phyloP scores from a whole-genome alignment of 2,329 filamentous ascomycete species.

The Xylariaceae sp. region DNA sequence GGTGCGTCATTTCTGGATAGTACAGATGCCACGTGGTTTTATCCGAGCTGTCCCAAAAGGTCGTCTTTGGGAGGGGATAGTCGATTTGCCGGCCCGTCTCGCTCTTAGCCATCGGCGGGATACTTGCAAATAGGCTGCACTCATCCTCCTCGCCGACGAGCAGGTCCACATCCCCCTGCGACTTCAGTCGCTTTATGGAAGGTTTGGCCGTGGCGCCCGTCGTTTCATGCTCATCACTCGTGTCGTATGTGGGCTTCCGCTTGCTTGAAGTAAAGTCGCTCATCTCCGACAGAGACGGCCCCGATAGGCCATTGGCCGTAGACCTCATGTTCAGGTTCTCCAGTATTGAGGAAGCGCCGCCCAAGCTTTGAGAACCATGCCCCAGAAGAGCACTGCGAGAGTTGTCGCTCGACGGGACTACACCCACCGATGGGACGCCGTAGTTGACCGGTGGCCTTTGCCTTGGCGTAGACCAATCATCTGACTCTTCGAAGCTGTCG shows the following conservation, averaged over 20 bases:
- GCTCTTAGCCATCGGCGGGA: constrained; percentile 41
- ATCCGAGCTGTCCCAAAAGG: constrained; percentile 50
- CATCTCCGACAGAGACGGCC: constrained; percentile 13
- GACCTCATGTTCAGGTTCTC: constrained; percentile 37
- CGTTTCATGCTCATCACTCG: constrained; percentile 43
- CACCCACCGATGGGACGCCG: constrained; percentile 3
- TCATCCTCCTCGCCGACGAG: constrained; percentile 33
- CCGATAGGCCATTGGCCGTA: constrained; percentile 14
- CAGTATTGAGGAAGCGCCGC: constrained; percentile 39
- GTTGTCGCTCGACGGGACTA: constrained; percentile 11
- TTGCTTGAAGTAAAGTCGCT: constrained; percentile 44
- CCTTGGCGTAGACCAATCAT: constrained; percentile 28
- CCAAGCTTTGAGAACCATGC: constrained; percentile 45
- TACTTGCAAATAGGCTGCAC: constrained; percentile 36
- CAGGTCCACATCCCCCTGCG: constrained; percentile 35
- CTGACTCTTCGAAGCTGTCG: constrained; percentile 40
- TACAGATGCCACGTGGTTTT: constrained; percentile 50
- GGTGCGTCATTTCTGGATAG: constrained; percentile 57
- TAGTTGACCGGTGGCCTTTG: constrained; percentile 19
- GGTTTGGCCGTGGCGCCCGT: constrained; percentile 31
- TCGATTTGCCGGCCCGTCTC: constrained; percentile 52
- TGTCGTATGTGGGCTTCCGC: constrained; percentile 44
- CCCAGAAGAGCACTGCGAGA: constrained; percentile 21
- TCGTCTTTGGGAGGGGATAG: constrained; percentile 45
- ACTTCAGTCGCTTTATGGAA: constrained; percentile 49